Percentiles rank a stretch among this genome's conserved stretches.
Evolutionary conservation across 176 grass and related monocot genomes (phyloP).

Genomic region (Oryza australiensis): DNA sequence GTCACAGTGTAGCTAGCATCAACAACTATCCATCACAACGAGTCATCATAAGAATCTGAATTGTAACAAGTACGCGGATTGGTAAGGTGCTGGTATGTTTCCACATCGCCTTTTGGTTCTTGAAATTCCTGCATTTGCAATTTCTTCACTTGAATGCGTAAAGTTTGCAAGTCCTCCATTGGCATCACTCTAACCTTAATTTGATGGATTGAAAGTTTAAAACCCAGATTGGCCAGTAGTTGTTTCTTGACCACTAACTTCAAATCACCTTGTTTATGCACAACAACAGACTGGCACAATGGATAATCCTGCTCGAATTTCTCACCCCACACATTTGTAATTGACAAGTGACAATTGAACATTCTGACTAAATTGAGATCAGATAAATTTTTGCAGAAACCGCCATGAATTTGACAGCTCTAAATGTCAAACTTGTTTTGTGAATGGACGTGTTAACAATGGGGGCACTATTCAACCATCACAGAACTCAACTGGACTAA

Average conservation of each 20-base stretch:
- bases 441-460: background rate
- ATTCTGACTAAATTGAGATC: background rate
- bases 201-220: background rate
- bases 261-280: conserved; percentile 5
- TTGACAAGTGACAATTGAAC: background rate
- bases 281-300: background rate
- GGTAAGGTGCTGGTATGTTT: background rate
- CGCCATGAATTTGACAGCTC: background rate
- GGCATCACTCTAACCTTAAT: background rate
- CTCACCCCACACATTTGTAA: background rate
- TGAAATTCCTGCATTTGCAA: conserved; percentile 9
- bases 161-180: background rate
- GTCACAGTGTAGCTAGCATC: background rate
- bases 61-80: background rate
- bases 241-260: background rate
- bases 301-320: background rate
- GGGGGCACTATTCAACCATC: background rate
- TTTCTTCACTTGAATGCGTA: background rate
- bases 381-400: background rate
- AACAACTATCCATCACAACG: background rate
- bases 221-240: background rate
- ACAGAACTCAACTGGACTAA: background rate
- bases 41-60: background rate
- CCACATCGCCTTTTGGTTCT: background rate
- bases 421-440: background rate